Evolutionary conservation across 2,329 filamentous ascomycete genomes (phyloP).

Genomic region (Exophiala viscosa): DNA sequence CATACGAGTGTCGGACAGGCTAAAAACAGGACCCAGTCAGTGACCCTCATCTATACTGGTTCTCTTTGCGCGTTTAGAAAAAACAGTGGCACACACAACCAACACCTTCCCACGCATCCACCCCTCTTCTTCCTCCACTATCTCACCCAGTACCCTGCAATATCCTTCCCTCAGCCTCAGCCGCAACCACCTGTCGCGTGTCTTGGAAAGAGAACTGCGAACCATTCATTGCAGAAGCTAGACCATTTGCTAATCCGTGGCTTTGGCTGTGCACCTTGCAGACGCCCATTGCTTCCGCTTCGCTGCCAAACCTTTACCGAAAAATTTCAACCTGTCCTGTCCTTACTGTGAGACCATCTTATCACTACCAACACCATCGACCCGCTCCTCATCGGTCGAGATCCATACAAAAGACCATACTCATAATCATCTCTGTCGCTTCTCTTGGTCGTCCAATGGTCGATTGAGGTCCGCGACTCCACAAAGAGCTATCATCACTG

Average conservation of each 20-base stretch:
- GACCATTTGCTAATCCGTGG: conserved; percentile 16
- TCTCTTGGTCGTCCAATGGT: conserved; percentile 21
- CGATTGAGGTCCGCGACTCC: conserved; percentile 20
- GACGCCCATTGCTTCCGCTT: conserved; percentile 3
- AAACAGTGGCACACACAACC: conserved; percentile 2
- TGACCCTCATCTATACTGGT: conserved; percentile 26
- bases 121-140: conserved; percentile 21
- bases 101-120: conserved; percentile 19
- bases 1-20: conserved; percentile 24
- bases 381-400: conserved; percentile 6
- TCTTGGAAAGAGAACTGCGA: conserved; percentile 1
- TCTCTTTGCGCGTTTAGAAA: conserved; percentile 17
- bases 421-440: conserved; percentile 1
- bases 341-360: conserved; percentile 17
- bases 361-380: conserved; percentile 4
- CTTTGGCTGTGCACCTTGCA: conserved; percentile 20
- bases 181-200: conserved; percentile 20
- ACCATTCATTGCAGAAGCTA: conserved; percentile 5
- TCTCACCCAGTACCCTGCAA: conserved; percentile 18
- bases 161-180: conserved; percentile 9
- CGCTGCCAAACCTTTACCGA: conserved; percentile 3
- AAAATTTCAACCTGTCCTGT: conserved; percentile 18
- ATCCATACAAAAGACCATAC: conserved; percentile 5
- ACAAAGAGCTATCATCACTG: conserved; percentile 15
- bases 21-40: conserved; percentile 18